Base-by-base conservation (phyloP, 768 basidiomycete genomes). In the Kwoniella shandongensis region DNA sequence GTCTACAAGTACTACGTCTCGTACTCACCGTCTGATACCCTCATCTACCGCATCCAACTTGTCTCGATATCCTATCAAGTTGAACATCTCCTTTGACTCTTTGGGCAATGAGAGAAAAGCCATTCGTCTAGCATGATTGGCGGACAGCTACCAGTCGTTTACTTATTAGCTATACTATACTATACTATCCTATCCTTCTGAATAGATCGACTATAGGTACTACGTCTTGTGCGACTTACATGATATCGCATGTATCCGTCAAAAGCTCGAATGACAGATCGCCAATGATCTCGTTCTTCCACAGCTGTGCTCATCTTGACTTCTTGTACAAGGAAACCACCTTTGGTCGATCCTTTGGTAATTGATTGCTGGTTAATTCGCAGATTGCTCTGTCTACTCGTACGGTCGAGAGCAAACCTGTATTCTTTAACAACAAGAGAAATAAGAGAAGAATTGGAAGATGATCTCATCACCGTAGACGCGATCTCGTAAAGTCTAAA, bases 11-110 rank as follows among this genome's bases (percentile, higher is more conserved):
- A 13, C 10, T 20, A 17, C 7, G 3, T 11, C 27, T 44, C 17
- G 2, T 5, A 54, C 66, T 52, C 49, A 74, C 75, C 71, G 44
- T 39, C 75, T 44, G 63, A 96, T 93, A 8, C 88, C 88, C 7
- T 83, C 79, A 76, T 97, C 92, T 12, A 89, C 86, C 25, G 82
- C 84, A 29, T 86, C 82, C 0, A 97, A 81, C 72, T 91, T 91
- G 56, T 84, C 79, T 63, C 86, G 84, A 75, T 89, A 93, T 5
- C 89, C 88, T 4, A 93, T 73, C 12, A 70, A 63, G 13, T 83
- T 81, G 1, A 94, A 80, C 0, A 93, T 74, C 1, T 81, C 83
- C 67, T 86, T 86, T 71, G 94, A 89, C 23, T 80, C 80, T 36
- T 77, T 79, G 0, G 89, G 82, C 2, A 97, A 81, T 0, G 81